phyloP scores from a whole-genome alignment of 139 green algal genomes.

The Coelastrella sp. region DNA sequence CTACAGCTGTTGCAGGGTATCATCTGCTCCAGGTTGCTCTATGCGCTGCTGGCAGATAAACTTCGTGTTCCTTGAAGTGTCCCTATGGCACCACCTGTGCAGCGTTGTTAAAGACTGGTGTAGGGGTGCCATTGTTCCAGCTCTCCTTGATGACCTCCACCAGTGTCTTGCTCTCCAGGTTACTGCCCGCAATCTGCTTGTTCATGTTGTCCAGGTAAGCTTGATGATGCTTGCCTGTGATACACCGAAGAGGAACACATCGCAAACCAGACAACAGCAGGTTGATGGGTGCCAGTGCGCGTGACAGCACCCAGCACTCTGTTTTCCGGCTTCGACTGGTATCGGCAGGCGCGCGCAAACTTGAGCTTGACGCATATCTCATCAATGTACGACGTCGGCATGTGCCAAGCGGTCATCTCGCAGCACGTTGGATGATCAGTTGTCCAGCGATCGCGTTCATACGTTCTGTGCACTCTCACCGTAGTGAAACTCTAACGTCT shows the following conservation, averaged over 20 bases:
- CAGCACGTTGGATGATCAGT: not conserved
- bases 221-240: constrained; percentile 34
- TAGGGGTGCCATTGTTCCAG: constrained; percentile 68
- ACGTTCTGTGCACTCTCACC: not conserved
- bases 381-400: too few relatives aligned
- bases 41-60: too few relatives aligned
- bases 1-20: too few relatives aligned
- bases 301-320: too few relatives aligned
- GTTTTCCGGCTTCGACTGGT: too few relatives aligned
- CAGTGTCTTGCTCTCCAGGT: constrained; percentile 83
- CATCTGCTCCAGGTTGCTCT: too few relatives aligned
- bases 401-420: too few relatives aligned
- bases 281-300: too few relatives aligned
- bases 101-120: constrained; percentile 94
- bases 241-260: not conserved
- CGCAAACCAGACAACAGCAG: too few relatives aligned
- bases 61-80: constrained; percentile 2
- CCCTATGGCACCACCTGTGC: constrained; percentile 59
- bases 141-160: constrained; percentile 73
- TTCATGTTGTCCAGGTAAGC: constrained; percentile 95
- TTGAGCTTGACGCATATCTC: too few relatives aligned
- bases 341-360: too few relatives aligned
- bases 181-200: constrained; percentile 90
- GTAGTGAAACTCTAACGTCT: constrained; percentile 49
- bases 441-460: not conserved